A percentile compares a stretch with the other conserved stretches of the same genome.
phyloP scores from a whole-genome alignment of 257 asterid species.

The Solanum pinnatisectum region DNA sequence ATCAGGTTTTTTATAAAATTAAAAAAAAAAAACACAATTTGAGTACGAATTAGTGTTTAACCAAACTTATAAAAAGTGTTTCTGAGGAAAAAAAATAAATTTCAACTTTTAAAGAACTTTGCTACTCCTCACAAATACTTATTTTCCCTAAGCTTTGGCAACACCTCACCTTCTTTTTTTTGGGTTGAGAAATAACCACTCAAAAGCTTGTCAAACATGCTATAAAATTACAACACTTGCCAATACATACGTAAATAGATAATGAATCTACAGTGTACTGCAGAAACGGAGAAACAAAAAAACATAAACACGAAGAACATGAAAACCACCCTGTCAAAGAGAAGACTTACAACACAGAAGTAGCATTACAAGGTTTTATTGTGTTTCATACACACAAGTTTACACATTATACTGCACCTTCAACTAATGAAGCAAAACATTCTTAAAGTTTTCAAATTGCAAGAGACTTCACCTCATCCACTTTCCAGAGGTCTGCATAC shows the following conservation, averaged over 20 bases:
- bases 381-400: neutral
- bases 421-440: neutral
- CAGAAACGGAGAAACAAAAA: neutral
- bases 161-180: too few species aligned
- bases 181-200: neutral
- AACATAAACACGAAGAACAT: neutral
- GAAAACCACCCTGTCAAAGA: neutral
- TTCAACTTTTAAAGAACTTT: too few species aligned
- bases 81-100: neutral
- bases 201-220: too few species aligned
- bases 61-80: neutral
- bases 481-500: slow-evolving; percentile 77
- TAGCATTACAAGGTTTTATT: neutral
- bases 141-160: too few species aligned
- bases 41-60: neutral
- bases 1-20: too few species aligned
- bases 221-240: too few species aligned
- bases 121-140: neutral
- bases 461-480: slow-evolving; percentile 64
- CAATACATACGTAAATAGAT: neutral
- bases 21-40: too few species aligned
- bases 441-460: slow-evolving; percentile 27
- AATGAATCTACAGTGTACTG: neutral
- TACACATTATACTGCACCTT: neutral
- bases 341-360: neutral